phyloP scores from a whole-genome alignment of 352 stramenopile genomes.

The Phytophthora pseudosyringae region DNA sequence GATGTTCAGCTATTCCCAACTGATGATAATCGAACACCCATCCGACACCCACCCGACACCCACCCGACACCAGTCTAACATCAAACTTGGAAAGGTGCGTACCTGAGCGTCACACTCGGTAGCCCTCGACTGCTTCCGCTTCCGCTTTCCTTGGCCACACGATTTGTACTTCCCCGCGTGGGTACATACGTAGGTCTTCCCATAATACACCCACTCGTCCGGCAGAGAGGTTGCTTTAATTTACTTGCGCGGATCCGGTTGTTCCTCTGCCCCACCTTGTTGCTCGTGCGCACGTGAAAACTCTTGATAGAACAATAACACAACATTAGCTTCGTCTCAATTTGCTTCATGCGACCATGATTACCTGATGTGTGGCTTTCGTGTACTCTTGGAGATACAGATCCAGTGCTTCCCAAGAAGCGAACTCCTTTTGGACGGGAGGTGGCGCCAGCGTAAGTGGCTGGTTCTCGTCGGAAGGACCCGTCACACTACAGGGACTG shows the following conservation, averaged over 20 bases:
- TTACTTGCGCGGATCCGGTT: not conserved
- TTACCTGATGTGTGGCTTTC: not conserved
- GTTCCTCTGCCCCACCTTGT: slow-evolving; percentile 4
- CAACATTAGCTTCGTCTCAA: too few relatives aligned
- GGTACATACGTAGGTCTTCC: slow-evolving; percentile 18
- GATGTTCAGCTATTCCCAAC: not conserved
- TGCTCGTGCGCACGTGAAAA: slow-evolving; percentile 15
- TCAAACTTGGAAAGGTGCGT: not conserved
- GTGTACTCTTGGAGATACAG: not conserved
- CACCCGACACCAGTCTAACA: not conserved
- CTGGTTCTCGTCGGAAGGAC: too few relatives aligned
- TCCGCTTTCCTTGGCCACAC: slow-evolving; percentile 7
- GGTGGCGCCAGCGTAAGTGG: not conserved
- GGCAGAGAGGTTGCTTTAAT: slow-evolving; percentile 10
- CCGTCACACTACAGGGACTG: too few relatives aligned
- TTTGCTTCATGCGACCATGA: too few relatives aligned
- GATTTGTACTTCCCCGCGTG: slow-evolving; percentile 15
- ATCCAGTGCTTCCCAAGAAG: not conserved
- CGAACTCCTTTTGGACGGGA: not conserved
- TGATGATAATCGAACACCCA: not conserved
- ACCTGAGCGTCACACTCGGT: slow-evolving; percentile 9
- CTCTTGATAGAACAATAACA: slow-evolving; percentile 1
- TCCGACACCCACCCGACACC: not conserved
- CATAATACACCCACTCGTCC: slow-evolving; percentile 10
- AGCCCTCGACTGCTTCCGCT: slow-evolving; percentile 6